Evolutionary conservation across 352 stramenopile species (phyloP), one percentile per base, ranked within the genome.

Genomic region (Halophytophthora polymorphica): DNA sequence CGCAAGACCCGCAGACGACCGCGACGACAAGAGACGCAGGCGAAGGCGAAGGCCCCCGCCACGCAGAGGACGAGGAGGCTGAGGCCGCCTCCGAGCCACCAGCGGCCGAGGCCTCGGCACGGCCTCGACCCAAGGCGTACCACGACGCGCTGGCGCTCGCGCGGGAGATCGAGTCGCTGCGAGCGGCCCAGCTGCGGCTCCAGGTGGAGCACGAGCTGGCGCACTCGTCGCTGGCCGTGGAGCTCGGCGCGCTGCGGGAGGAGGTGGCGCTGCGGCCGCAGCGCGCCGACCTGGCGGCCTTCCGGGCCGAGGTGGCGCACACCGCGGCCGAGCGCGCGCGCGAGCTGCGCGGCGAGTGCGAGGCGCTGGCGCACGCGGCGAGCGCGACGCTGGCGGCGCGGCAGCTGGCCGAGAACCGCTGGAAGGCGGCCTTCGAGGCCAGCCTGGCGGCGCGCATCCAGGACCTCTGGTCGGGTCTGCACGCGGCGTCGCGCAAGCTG

Each of bases 201-300:
- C 72, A 84, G 46, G 81, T 88, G 36, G 53, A 80, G 35, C 73
- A 84, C n/a, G 74, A 88, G 21, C 35, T 81, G 23, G 53, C 61
- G 1, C 53, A 71, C 38, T 73, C 73, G 5, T 50, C 44, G 48
- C 61, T 77, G 18, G 65, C 70, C 18, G 46, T 85, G 8, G 69
- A 82, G 1, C 53, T 86, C 35, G 58, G 70, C 18, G 61, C 46
- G 2, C n/a, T 84, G 18, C 48, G 61, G 0, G 61, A 54, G n/a
- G 66, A 82, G n/a, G 22, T 85, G 34, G 50, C 72, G 8, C 41
- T 64, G 2, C 36, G 63, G 19, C 59, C 71, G 6, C 65, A 73
- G 15, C 55, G 61, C 19, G 36, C 60, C 3, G 59, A 79, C 23
- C 42, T 88, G 13, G 44, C 61, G 19, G 61, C 66, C 21, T 81